Conservation (phyloP, 805 yeast species). For the Yamadazyma tumulicola region DNA sequence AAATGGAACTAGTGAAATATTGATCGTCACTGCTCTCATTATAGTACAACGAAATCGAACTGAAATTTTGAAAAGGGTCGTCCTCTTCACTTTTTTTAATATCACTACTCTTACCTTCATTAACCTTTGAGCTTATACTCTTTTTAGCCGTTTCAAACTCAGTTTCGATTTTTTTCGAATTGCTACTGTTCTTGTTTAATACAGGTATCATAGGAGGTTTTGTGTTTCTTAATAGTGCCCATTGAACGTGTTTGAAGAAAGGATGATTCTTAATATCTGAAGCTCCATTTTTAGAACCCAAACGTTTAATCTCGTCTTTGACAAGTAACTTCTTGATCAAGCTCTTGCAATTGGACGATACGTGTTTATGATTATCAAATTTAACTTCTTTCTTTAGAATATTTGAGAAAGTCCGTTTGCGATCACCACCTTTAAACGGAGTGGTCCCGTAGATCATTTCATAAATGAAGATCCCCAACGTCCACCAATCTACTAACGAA, state of each 20-base stretch:
- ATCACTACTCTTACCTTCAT: constrained; percentile 14
- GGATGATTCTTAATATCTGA: constrained; percentile 89
- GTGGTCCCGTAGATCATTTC: constrained; percentile 97
- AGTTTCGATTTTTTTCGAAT: constrained; percentile 16
- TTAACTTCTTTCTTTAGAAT: constrained; percentile 79
- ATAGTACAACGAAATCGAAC: constrained; percentile 81
- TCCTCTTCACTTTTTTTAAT: constrained; percentile 12
- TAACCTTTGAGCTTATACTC: no score
- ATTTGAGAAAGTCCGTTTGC: constrained; percentile 87
- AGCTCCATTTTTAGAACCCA: constrained; percentile 94
- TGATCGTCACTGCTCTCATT: constrained; percentile 47
- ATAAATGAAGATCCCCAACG: constrained; percentile 85
- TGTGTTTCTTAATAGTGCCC: constrained; percentile 92
- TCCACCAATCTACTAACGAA: constrained; percentile 99
- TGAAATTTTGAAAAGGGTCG: constrained; percentile 84
- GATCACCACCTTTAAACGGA: constrained; percentile 88
- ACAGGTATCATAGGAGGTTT: constrained; percentile 96
- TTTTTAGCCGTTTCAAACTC: constrained; percentile 15
- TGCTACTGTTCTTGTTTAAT: constrained; percentile 33
- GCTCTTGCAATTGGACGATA: constrained; percentile 74
- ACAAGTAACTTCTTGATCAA: constrained; percentile 77
- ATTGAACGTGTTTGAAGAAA: constrained; percentile 85
- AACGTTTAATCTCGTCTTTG: constrained; percentile 83
- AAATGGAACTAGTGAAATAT: constrained; percentile 39
- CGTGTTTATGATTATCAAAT: constrained; percentile 55